Evolutionary conservation across 169 alveolate genomes (phyloP).

Genomic region (Hepatocystis sp.): DNA sequence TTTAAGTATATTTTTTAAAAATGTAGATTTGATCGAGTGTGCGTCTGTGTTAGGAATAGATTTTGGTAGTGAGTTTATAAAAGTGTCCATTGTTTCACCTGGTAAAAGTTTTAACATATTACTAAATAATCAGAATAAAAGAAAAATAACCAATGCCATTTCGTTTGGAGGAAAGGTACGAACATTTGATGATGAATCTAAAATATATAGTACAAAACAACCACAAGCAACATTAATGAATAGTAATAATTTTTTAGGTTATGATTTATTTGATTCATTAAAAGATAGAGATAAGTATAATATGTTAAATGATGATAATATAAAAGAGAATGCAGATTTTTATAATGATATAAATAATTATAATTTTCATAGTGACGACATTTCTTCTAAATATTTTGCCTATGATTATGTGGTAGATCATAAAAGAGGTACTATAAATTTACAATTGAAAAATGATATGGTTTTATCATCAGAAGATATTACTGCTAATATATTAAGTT

Average conservation of each 20-base stretch:
- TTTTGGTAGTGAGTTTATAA: constrained; percentile 85
- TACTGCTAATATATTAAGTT: constrained; percentile 82
- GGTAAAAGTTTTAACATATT: constrained; percentile 84
- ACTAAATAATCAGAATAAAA: constrained; percentile 82
- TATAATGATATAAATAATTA: constrained; percentile 23
- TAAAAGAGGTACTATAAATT: constrained; percentile 68
- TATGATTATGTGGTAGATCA: constrained; percentile 70
- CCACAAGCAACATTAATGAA: constrained; percentile 59
- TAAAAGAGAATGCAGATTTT: constrained; percentile 56
- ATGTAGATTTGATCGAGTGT: constrained; percentile 8
- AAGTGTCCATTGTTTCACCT: constrained; percentile 84
- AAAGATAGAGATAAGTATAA: constrained; percentile 40
- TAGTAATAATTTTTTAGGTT: constrained; percentile 59
- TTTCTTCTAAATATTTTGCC: constrained; percentile 38
- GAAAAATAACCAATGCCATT: constrained; percentile 83
- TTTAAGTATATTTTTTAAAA: too few species aligned
- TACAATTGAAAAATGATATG: constrained; percentile 78
- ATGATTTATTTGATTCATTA: constrained; percentile 27
- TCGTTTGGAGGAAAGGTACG: constrained; percentile 79
- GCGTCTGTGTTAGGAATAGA: constrained; percentile 82
- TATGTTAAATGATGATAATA: constrained; percentile 35
- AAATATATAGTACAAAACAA: constrained; percentile 49
- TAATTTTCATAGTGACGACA: constrained; percentile 17
- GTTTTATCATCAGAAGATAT: constrained; percentile 81
- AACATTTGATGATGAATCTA: constrained; percentile 81